Percentiles rank a stretch among this genome's conserved stretches.
phyloP scores from a whole-genome alignment of 768 basidiomycete species.

The Botryobasidium botryosum region DNA sequence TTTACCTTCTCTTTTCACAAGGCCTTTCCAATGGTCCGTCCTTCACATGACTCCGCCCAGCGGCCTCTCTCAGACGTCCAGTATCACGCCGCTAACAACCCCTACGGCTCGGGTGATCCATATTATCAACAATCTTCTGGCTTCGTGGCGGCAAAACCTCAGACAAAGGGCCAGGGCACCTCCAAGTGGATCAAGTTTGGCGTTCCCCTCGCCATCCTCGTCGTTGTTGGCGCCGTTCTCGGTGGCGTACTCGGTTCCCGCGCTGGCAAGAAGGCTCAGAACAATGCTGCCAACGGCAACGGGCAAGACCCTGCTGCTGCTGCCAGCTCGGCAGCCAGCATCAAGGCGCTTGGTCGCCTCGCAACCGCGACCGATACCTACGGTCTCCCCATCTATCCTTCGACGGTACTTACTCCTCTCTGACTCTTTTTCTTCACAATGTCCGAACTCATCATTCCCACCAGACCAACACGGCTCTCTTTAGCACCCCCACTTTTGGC shows the following conservation, averaged over 20 bases:
- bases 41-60: too few relatives aligned
- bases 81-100: too few relatives aligned
- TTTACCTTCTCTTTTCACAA: too few relatives aligned
- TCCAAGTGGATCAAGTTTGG: conserved; percentile 24
- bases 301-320: conserved; percentile 6
- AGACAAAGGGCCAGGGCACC: neutral
- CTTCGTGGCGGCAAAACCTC: too few relatives aligned
- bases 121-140: too few relatives aligned
- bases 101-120: too few relatives aligned
- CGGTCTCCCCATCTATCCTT: conserved; percentile 73
- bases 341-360: conserved; percentile 23
- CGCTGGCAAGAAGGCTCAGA: conserved; percentile 27
- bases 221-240: conserved; percentile 27
- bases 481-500: conserved; percentile 51
- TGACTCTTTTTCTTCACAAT: conserved; percentile 4
- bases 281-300: conserved; percentile 6
- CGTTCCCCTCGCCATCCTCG: conserved; percentile 18
- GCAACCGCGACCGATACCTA: conserved; percentile 69
- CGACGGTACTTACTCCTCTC: conserved; percentile 46
- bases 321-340: conserved; percentile 14
- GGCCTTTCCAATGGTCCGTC: too few relatives aligned
- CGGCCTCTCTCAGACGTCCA: too few relatives aligned
- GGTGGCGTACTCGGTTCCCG: conserved; percentile 70
- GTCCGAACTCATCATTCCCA: neutral
- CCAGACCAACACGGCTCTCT: conserved; percentile 65